Conservation (phyloP, 169 alveolate genomes). For the Cryptosporidium muris region DNA sequence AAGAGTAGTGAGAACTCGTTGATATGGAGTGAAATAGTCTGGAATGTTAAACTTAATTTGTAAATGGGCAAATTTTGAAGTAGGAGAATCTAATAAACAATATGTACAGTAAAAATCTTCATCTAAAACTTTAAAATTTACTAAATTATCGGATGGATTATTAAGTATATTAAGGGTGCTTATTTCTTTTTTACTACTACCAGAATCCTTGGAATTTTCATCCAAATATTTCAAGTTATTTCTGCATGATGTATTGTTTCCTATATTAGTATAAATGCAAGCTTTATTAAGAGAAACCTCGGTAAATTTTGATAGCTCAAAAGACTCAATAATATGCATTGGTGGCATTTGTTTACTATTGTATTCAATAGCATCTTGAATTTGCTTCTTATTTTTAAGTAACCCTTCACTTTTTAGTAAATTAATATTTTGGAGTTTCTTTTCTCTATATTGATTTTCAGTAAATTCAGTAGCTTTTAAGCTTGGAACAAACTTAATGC, state of each 20-base stretch:
- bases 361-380: slow-evolving; percentile 9
- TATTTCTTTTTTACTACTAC: slow-evolving; percentile 3
- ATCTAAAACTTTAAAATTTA: not conserved
- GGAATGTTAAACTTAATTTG: slow-evolving; percentile 32
- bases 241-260: slow-evolving; percentile 9
- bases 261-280: slow-evolving; percentile 8
- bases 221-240: too few relatives aligned
- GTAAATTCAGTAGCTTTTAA: slow-evolving; percentile 8
- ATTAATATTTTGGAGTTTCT: slow-evolving; percentile 1
- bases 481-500: slow-evolving; percentile 42
- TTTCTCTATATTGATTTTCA: slow-evolving; percentile 1
- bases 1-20: slow-evolving; percentile 32
- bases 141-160: not conserved
- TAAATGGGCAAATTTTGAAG: slow-evolving; percentile 35
- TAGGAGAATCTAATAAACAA: slow-evolving; percentile 18
- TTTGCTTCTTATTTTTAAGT: not conserved
- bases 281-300: too few relatives aligned
- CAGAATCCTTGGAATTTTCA: not conserved
- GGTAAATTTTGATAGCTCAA: not conserved
- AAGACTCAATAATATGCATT: not conserved
- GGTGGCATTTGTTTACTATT: slow-evolving; percentile 18
- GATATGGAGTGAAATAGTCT: slow-evolving; percentile 1
- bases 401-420: slow-evolving; percentile 4
- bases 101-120: slow-evolving; percentile 16
- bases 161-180: not conserved